Evolutionary conservation across 2,329 filamentous ascomycete genomes (phyloP).

Genomic region (Venturia pyrina): DNA sequence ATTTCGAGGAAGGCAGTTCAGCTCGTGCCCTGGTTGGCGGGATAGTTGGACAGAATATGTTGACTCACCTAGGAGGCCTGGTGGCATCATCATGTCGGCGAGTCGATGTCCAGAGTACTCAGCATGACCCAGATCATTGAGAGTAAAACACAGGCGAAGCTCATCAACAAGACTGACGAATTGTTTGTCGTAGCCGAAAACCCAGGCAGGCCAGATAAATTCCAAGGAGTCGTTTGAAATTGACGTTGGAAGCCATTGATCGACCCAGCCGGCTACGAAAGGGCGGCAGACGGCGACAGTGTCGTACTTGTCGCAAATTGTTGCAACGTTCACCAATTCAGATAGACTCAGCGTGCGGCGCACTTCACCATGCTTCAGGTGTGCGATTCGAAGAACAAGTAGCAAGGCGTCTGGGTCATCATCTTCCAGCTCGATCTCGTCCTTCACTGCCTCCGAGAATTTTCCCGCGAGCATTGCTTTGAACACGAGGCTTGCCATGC

Average conservation of each 20-base stretch:
- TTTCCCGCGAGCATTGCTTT: not conserved
- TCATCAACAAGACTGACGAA: not conserved
- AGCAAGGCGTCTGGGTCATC: slow-evolving; percentile 3
- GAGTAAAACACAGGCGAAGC: not conserved
- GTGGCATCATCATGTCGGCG: not conserved
- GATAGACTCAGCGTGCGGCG: not conserved
- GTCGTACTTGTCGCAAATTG: slow-evolving; percentile 3
- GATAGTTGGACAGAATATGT: not conserved
- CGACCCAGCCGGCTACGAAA: not conserved
- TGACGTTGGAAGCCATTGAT: not conserved
- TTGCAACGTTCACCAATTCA: not conserved
- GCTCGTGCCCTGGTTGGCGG: too few species aligned
- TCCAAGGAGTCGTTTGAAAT: not conserved
- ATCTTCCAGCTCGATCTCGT: not conserved
- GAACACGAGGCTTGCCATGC: not conserved
- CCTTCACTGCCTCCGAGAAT: not conserved
- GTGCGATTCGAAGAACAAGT: not conserved
- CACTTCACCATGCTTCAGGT: not conserved
- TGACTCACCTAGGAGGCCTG: not conserved
- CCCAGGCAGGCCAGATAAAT: not conserved
- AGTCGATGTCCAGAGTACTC: not conserved
- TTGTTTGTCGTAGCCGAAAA: not conserved
- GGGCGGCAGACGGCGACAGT: not conserved
- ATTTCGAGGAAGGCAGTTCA: too few species aligned
- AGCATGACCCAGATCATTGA: not conserved